Base-by-base conservation (phyloP, 2,329 filamentous ascomycete species). In the Nothophoma quercina region DNA sequence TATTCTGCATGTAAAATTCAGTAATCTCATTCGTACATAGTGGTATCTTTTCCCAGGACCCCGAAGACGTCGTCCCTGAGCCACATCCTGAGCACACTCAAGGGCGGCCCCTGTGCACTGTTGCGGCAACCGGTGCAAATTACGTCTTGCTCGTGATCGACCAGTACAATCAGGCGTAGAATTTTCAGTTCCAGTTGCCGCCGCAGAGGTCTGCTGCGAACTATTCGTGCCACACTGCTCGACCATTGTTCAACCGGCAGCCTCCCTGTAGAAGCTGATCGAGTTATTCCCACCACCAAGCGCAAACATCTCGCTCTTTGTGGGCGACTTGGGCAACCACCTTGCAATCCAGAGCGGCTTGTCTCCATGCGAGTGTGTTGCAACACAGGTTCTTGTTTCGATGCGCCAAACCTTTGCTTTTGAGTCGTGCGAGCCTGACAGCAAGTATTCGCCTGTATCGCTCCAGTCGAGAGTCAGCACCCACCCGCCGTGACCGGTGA, bases 361-460 rank as follows among this genome's bases (percentile, higher is more conserved):
- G 30, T 76, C 93, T 5, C 90, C 92, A 78, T 98, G 93, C 51
- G 88, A 93, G 71, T 96, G 91, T 8, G 95, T 99, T 10, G 93
- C 92, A 35, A 99, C 95, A 70, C 95, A 98, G 4, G 83, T 82
- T 50, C 86, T 84, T 26, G 87, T 85, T 65, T 96, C 92, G 53
- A 97, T 85, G 23, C 91, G 93, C 95, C 95, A 99, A 23, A 98
- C 90, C 76, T 96, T 97, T 55, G 90, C 91, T 75, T 96, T 97
- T 29, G 95, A 93, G 69, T 98, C 93, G 73, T 96, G 91, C 1
- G 89, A 87, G 79, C 91, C 91, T 68, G 89, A 96, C 2, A 98
- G 81, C 10, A 99, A 79, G 73, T 90, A 96, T 76, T 98, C 93
- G 39, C 95, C 95, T 4, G 90, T 96, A 68, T 90, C 85, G 72